phyloP scores from a whole-genome alignment of 148 eudicot species.

The Chenopodium quinoa region DNA sequence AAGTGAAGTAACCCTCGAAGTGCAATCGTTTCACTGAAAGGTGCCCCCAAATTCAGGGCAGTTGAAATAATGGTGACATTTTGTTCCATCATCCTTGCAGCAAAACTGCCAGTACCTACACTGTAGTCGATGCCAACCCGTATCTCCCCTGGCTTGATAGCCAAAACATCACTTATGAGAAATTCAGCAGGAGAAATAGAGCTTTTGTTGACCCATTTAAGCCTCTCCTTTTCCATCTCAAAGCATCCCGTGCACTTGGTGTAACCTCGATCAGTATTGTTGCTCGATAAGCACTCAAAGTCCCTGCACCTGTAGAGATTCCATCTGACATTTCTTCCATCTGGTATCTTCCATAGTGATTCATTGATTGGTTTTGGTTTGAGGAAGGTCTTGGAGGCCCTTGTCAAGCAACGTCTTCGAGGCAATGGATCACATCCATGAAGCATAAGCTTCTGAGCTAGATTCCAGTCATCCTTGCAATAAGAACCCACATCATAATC shows the following conservation, averaged over 20 bases:
- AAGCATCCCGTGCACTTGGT: conserved; percentile 76
- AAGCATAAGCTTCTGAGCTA: conserved; percentile 89
- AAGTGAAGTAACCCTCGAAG: conserved; percentile 84
- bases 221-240: conserved; percentile 86
- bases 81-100: conserved; percentile 85
- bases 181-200: conserved; percentile 50
- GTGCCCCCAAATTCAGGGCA: conserved; percentile 88
- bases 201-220: conserved; percentile 65
- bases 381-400: conserved; percentile 76
- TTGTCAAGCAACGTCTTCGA: conserved; percentile 79
- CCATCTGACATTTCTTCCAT: conserved; percentile 86
- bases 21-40: conserved; percentile 87
- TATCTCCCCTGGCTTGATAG: conserved; percentile 76
- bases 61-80: conserved; percentile 80
- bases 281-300: conserved; percentile 72
- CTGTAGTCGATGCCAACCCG: conserved; percentile 88
- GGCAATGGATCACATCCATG: conserved; percentile 95
- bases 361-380: conserved; percentile 82
- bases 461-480: conserved; percentile 90
- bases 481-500: conserved; percentile 90
- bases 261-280: conserved; percentile 74
- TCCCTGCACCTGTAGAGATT: conserved; percentile 71
- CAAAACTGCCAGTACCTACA: conserved; percentile 87
- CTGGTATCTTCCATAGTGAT: conserved; percentile 86
- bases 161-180: conserved; percentile 58